Base-by-base conservation (phyloP, 1,139 yeast genomes). In the Blastobotrys capitulatus region DNA sequence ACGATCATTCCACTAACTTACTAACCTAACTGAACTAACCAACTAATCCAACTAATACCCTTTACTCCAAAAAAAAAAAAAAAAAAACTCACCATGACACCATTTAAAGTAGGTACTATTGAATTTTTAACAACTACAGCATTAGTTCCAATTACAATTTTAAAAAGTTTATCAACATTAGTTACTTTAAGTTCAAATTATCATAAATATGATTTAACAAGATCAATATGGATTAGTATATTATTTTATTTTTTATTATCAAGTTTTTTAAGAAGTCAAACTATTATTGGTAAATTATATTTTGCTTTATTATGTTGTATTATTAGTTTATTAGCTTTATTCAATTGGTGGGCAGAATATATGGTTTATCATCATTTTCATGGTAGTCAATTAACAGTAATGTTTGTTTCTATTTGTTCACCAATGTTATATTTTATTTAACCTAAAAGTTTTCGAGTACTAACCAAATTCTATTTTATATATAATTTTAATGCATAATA, bases 341-440 rank as follows among this genome's bases (percentile, higher is more conserved):
- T 40, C 29, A 39, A 46, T 40, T 40, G 44, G 36, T 39, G 44
- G 48, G 41, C 25, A 6, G 49, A 41, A 13, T 47, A 31, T 19
- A 20, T 44, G 19, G 49, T 37, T 20, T 44, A 31, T 26, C 34
- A 25, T 29, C 43, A 40, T 40, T 32, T 15, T 13, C 19, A 25
- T 16, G 27, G 32, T 25, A 29, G 32, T 13, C 32, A 29, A 13
- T 29, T 29, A 29, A 29, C 32, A 3, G 32, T 29, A 10, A 29
- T 29, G 6, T 13, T 29, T 6, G 6, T 40, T 2, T 15, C 43
- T 2, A 35, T 40, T 15, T 18, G 19, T n/a, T 32, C 43, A 15
- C 35, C 35, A 40, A 15, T 27, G 22, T 12, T 25, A 18, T 40
- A 19, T 18, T 27, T 40, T 12, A 10, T 40, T 4, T 20, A 36